Evolutionary conservation across 192 early-diverging fungal genomes (phyloP).

Genomic region (Phlyctochytrium arcticum): DNA sequence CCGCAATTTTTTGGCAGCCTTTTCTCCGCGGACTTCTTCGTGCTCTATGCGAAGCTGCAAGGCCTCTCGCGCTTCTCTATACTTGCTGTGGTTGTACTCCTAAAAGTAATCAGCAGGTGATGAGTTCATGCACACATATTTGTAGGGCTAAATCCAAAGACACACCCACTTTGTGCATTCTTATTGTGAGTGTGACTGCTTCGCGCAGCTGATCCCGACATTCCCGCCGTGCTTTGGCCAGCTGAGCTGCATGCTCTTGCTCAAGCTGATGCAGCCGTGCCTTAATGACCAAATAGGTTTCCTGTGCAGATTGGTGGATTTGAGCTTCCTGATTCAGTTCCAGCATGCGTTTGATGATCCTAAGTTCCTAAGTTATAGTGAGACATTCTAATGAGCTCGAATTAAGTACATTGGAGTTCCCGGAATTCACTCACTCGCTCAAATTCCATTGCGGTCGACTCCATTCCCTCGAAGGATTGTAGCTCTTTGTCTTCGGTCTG

Average conservation of each 20-base stretch:
- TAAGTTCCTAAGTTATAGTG: slow-evolving; percentile 8
- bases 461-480: slow-evolving; percentile 1
- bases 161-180: too few relatives aligned
- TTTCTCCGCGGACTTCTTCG: background rate
- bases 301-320: background rate
- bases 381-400: background rate
- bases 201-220: slow-evolving; percentile 14
- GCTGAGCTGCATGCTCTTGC: background rate
- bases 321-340: slow-evolving; percentile 3
- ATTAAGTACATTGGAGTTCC: too few relatives aligned
- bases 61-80: too few relatives aligned
- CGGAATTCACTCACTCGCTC: background rate
- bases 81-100: too few relatives aligned
- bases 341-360: slow-evolving; percentile 10
- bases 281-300: background rate
- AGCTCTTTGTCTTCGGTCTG: slow-evolving; percentile 6
- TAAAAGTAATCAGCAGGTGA: too few relatives aligned
- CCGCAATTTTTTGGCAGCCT: slow-evolving; percentile 9
- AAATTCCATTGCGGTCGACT: background rate
- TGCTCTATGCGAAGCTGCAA: too few relatives aligned
- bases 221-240: background rate
- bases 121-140: too few relatives aligned
- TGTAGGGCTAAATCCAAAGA: too few relatives aligned
- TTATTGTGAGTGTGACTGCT: slow-evolving; percentile 6
- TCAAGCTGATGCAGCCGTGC: background rate